These are phyloP conservation scores for Cadophora sp. DNA, from an alignment of 2,329 filamentous ascomycete species.

Conservation along the genomic window DNA sequence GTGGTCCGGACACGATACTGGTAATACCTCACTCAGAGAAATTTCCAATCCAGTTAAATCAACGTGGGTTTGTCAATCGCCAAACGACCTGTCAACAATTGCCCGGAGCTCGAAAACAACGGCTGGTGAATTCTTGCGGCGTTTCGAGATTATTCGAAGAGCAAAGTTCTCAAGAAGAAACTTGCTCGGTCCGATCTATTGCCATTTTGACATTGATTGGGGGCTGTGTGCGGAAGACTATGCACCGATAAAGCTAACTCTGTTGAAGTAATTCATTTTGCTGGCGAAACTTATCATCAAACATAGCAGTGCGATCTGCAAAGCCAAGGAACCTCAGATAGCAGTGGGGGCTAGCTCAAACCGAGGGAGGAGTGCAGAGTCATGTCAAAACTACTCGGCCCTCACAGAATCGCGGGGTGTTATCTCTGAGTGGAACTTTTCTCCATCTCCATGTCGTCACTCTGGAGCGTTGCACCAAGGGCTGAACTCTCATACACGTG, in stretches of 20 bases:
- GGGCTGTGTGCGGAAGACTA: neutral
- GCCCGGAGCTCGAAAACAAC: neutral
- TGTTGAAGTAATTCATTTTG: neutral
- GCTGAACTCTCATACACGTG: neutral
- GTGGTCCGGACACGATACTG: neutral
- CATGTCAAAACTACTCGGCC: neutral
- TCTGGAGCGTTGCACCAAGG: neutral
- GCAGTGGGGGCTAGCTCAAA: slow-evolving; percentile 10
- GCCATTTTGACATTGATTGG: neutral
- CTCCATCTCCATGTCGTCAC: neutral
- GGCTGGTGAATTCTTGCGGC: no score
- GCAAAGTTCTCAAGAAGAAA: neutral
- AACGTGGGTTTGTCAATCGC: neutral
- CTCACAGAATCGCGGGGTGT: slow-evolving; percentile 1
- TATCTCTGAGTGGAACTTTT: slow-evolving; percentile 6
- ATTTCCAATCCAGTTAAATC: neutral
- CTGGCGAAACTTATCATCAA: neutral
- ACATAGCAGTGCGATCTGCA: slow-evolving; percentile 6
- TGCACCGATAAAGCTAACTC: neutral
- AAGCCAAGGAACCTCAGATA: slow-evolving; percentile 10
- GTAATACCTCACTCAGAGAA: neutral
- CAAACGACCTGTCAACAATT: neutral
- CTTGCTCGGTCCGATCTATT: neutral
- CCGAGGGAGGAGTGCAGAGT: neutral
- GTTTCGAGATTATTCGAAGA: neutral